Evolutionary conservation across 2,329 filamentous ascomycete genomes (phyloP).

Genomic region (Pezicula carpinea): DNA sequence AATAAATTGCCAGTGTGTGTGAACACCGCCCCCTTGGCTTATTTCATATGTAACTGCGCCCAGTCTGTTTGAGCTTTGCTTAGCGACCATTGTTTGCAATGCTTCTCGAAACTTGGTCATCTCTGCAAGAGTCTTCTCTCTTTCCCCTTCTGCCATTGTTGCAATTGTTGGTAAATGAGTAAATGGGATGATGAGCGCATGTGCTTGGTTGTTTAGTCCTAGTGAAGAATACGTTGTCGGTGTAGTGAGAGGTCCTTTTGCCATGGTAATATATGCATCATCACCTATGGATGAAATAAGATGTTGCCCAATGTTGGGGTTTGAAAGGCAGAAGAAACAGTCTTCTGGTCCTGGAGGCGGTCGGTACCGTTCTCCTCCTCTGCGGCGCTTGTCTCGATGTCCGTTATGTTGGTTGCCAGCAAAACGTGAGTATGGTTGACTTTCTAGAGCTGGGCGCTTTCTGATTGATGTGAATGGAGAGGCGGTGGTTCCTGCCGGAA

Average conservation of each 20-base stretch:
- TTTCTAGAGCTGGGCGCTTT: slow-evolving; percentile 44
- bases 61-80: slow-evolving; percentile 50
- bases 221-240: slow-evolving; percentile 59
- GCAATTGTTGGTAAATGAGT: slow-evolving; percentile 74
- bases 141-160: slow-evolving; percentile 52
- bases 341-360: slow-evolving; percentile 67
- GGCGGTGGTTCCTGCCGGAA: slow-evolving; percentile 68
- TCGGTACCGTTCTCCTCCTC: slow-evolving; percentile 39
- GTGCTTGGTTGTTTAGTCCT: slow-evolving; percentile 70
- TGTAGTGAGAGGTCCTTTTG: slow-evolving; percentile 82
- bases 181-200: slow-evolving; percentile 88
- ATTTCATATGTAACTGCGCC: slow-evolving; percentile 93
- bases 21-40: slow-evolving; percentile 73
- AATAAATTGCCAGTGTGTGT: slow-evolving; percentile 91
- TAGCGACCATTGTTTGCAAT: slow-evolving; percentile 74
- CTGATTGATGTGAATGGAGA: slow-evolving; percentile 68
- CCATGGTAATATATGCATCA: slow-evolving; percentile 82
- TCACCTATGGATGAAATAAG: slow-evolving; percentile 87
- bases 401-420: slow-evolving; percentile 38
- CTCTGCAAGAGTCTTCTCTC: slow-evolving; percentile 62
- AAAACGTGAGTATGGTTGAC: slow-evolving; percentile 49
- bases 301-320: slow-evolving; percentile 76
- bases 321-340: slow-evolving; percentile 96
- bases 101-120: slow-evolving; percentile 78
- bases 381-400: slow-evolving; percentile 38